Percentiles rank a stretch among this genome's conserved stretches.
phyloP scores from a whole-genome alignment of 441 rosid genomes.

The Arabidopsis lyrata region DNA sequence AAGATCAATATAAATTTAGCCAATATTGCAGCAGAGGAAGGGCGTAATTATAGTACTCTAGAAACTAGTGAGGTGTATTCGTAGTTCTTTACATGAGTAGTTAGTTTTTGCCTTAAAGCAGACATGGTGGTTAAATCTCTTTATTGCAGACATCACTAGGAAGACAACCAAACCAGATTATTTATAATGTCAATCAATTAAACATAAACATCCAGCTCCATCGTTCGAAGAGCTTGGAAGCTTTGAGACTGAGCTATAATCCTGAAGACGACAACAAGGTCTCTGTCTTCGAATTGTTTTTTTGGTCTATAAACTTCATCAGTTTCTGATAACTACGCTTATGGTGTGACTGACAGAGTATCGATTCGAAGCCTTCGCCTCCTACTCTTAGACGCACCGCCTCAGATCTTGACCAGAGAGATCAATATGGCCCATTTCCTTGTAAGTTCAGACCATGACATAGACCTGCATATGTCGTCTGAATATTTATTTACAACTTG shows the following conservation, averaged over 20 bases:
- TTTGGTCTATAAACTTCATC: not conserved
- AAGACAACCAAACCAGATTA: not conserved
- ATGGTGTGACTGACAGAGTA: conserved; percentile 4
- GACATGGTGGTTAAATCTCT: conserved; percentile 2
- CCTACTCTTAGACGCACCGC: not conserved
- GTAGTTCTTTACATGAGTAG: conserved; percentile 5
- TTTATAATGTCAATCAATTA: not conserved
- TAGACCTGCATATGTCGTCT: not conserved
- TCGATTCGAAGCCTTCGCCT: not conserved
- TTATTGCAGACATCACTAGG: not conserved
- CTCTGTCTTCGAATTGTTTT: not conserved
- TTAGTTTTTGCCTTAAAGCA: not conserved
- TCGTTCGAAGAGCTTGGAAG: not conserved
- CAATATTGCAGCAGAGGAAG: conserved; percentile 7
- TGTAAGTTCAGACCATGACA: conserved; percentile 2
- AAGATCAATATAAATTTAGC: not conserved
- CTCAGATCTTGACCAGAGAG: conserved; percentile 2
- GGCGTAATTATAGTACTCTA: not conserved
- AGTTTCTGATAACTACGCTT: not conserved
- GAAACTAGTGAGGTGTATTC: conserved; percentile 2
- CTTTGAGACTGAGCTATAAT: not conserved
- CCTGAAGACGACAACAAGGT: not conserved
- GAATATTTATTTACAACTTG: not conserved
- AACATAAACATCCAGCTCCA: not conserved
- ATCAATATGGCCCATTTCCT: conserved; percentile 1